Evolutionary conservation across 768 basidiomycete species (phyloP), one percentile per base, ranked within the genome.

Genomic region (Melanogaster broomeanus): DNA sequence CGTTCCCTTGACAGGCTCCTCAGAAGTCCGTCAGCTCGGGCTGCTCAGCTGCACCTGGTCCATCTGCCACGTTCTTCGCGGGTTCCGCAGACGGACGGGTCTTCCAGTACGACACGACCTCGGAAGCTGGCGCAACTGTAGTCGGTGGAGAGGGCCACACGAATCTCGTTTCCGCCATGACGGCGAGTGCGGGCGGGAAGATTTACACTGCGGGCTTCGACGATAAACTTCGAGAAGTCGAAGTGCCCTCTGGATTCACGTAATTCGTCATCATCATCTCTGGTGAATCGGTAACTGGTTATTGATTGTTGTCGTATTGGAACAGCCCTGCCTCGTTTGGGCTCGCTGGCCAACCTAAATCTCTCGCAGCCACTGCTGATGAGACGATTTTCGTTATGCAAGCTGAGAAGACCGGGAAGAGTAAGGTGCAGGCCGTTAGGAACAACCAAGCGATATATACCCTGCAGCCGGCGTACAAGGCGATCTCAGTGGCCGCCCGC

Each of bases 51-150:
- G 66, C 80, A 1, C 65, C 78, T 0, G 60, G 66, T 1, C 63
- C 66, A 3, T 64, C 76, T 2, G 67, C 65, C n/a, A 92, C 91
- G 0, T 91, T 96, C 74, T 74, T 93, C 50, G 80, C 84, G 0
- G 93, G 93, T 16, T 84, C 87, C 0, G 84, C 87, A 4, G 90
- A 93, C 54, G 93, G 93, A 1, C 85, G 90, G 13, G 72, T 85
- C 2, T 74, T 86, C 42, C 77, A 84, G 2, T 91, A 87, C 64
- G 78, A 83, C 15, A 72, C 77, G 1, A 30, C 52, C 15, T 55
- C 52, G 9, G 45, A 42, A 3, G 51, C 58, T n/a, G 37, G 35
- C n/a, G 58, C 64, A 22, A 67, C 71, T 3, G 77, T 76, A 30
- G 68, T 91, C 12, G 65, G 67, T 21, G 93, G 94, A 4, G 71